phyloP scores from a whole-genome alignment of 2,329 filamentous ascomycete genomes.

The Trichoderma simmonsii region DNA sequence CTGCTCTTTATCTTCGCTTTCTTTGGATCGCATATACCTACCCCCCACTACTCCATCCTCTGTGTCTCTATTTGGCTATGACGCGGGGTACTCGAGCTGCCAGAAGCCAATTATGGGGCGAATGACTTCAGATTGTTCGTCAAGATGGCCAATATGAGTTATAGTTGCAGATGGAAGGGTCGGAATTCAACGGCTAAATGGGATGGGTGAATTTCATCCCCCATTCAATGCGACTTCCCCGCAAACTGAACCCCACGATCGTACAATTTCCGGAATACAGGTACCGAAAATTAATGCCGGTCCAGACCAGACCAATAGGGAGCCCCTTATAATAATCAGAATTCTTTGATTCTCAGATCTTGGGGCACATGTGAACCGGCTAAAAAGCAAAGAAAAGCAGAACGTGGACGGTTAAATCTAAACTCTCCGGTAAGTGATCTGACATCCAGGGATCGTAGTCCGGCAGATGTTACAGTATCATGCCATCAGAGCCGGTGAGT shows the following conservation, averaged over 20 bases:
- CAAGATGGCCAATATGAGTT: neutral
- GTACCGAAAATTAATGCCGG: neutral
- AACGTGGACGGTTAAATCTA: neutral
- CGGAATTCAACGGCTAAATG: neutral
- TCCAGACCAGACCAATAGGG: neutral
- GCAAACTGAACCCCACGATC: neutral
- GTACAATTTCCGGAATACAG: neutral
- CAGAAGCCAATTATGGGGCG: neutral
- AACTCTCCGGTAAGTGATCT: neutral
- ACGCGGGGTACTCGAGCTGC: neutral
- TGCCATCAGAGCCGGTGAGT: neutral
- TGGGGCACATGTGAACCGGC: neutral
- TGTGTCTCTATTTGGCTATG: neutral
- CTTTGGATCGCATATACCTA: neutral
- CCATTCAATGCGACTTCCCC: neutral
- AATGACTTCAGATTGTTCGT: neutral
- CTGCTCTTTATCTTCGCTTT: neutral
- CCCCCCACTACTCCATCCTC: neutral
- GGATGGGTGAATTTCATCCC: neutral
- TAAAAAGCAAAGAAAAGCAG: neutral
- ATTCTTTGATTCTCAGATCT: neutral
- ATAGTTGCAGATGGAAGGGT: neutral
- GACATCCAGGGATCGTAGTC: neutral
- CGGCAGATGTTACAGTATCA: neutral
- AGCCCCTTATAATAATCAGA: neutral